These are phyloP conservation scores for Telopea speciosissima DNA, from an alignment of 177 flowering plant species.

Conservation along the genomic window DNA sequence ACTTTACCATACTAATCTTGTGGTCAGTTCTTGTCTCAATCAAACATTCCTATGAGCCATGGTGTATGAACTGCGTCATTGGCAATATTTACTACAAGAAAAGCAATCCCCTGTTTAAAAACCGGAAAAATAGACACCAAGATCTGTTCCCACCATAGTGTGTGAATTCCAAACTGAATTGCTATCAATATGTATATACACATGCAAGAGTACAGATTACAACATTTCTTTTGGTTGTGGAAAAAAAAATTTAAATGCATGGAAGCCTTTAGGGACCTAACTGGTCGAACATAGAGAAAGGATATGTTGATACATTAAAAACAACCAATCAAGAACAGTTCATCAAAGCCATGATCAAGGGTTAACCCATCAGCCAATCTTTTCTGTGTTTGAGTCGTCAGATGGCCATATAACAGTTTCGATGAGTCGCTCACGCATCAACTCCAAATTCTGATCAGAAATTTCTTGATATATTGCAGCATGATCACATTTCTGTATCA, in stretches of 20 bases:
- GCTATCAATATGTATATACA: background rate
- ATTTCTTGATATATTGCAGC: constrained; percentile 43
- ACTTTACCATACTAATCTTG: background rate
- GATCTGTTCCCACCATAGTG: background rate
- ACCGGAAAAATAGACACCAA: background rate
- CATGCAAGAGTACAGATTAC: background rate
- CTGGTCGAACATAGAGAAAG: background rate
- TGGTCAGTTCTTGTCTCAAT: background rate
- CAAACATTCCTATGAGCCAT: background rate
- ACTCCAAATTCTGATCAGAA: constrained; percentile 77
- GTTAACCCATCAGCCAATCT: constrained; percentile 41
- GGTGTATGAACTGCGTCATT: background rate
- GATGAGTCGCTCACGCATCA: constrained; percentile 89
- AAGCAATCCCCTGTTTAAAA: background rate
- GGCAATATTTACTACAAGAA: background rate
- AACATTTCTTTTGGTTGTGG: constrained; percentile 13
- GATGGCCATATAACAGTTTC: constrained; percentile 47
- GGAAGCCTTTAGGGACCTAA: constrained; percentile 3
- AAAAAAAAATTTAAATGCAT: constrained; percentile 20
- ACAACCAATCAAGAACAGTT: background rate
- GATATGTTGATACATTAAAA: background rate
- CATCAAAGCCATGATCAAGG: background rate
- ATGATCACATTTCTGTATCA: constrained; percentile 35
- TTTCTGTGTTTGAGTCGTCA: constrained; percentile 47
- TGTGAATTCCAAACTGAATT: background rate